Conservation (phyloP, 2,329 filamentous ascomycete genomes). For the Penicillium crustosum region DNA sequence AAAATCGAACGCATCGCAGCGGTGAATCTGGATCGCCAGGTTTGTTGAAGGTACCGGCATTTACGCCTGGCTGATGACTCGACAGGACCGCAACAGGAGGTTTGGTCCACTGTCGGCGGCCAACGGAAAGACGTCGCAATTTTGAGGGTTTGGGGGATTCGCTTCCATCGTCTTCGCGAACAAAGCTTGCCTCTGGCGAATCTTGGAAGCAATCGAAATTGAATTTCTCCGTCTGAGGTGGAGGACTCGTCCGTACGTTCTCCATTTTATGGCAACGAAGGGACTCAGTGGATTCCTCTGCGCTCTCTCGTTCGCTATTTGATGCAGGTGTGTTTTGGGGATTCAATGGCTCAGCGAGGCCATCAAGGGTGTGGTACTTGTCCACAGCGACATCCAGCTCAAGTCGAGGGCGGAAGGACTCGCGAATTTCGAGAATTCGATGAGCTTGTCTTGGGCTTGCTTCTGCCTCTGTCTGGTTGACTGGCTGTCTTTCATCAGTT, state of each 20-base stretch:
- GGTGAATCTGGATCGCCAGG: neutral
- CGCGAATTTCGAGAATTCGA: neutral
- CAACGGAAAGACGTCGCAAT: slow-evolving; percentile 7
- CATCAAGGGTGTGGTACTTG: slow-evolving; percentile 20
- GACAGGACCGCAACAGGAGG: neutral
- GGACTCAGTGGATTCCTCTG: neutral
- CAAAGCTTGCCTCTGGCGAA: slow-evolving; percentile 2
- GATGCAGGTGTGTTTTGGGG: slow-evolving; percentile 24
- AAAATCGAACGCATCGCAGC: slow-evolving; percentile 16
- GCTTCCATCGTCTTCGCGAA: neutral
- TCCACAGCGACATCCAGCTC: slow-evolving; percentile 23
- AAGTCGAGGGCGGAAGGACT: slow-evolving; percentile 15
- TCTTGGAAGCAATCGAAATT: slow-evolving; percentile 17
- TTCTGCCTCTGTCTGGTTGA: neutral
- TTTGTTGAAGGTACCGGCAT: neutral
- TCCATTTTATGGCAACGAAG: slow-evolving; percentile 3
- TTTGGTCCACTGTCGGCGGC: neutral
- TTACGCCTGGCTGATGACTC: neutral
- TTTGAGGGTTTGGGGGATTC: neutral
- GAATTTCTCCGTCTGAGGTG: slow-evolving; percentile 5
- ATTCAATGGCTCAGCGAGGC: slow-evolving; percentile 13
- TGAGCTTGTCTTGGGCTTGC: neutral
- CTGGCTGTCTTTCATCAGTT: neutral
- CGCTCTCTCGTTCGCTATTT: slow-evolving; percentile 10
- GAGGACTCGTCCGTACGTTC: slow-evolving; percentile 7